Conservation (phyloP, 2,329 filamentous ascomycete species). For the Hypoxylon sp. region DNA sequence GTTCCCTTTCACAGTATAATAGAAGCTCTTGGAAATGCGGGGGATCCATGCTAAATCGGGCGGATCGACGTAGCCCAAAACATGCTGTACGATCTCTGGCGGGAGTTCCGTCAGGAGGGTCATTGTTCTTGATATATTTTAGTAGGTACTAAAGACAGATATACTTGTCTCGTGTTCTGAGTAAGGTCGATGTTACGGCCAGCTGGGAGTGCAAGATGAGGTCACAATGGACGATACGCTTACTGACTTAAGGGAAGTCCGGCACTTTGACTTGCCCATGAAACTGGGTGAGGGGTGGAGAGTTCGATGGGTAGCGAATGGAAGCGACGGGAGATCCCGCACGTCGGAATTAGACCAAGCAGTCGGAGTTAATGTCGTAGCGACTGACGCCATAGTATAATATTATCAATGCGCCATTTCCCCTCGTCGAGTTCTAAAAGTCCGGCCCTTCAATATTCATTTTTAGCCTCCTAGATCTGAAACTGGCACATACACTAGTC, state of each 20-base stretch:
- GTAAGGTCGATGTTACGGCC: slow-evolving; percentile 13
- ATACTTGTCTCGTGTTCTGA: slow-evolving; percentile 11
- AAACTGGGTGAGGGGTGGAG: slow-evolving; percentile 26
- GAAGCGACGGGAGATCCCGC: neutral
- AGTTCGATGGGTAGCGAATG: slow-evolving; percentile 4
- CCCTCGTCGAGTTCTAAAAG: slow-evolving; percentile 18
- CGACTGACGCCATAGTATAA: slow-evolving; percentile 9
- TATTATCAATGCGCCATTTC: slow-evolving; percentile 31
- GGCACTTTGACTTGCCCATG: slow-evolving; percentile 19
- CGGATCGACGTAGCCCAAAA: slow-evolving; percentile 70
- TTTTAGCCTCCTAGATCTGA: neutral
- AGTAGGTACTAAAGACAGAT: neutral
- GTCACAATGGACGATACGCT: slow-evolving; percentile 23
- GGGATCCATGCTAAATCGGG: slow-evolving; percentile 69
- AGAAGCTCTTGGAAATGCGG: slow-evolving; percentile 66
- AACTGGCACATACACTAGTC: neutral
- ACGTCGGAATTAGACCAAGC: slow-evolving; percentile 21
- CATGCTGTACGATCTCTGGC: slow-evolving; percentile 73
- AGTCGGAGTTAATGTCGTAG: slow-evolving; percentile 39
- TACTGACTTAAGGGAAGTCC: slow-evolving; percentile 15
- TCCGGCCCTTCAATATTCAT: slow-evolving; percentile 19
- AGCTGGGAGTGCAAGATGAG: slow-evolving; percentile 26
- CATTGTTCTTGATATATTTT: slow-evolving; percentile 48
- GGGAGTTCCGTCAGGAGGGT: slow-evolving; percentile 63
- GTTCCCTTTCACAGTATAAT: slow-evolving; percentile 71